A percentile compares a stretch with the other conserved stretches of the same genome.
These are phyloP conservation scores for Aechmea fasciata DNA, from an alignment of 176 grass and related monocot species.

Conservation along the genomic window DNA sequence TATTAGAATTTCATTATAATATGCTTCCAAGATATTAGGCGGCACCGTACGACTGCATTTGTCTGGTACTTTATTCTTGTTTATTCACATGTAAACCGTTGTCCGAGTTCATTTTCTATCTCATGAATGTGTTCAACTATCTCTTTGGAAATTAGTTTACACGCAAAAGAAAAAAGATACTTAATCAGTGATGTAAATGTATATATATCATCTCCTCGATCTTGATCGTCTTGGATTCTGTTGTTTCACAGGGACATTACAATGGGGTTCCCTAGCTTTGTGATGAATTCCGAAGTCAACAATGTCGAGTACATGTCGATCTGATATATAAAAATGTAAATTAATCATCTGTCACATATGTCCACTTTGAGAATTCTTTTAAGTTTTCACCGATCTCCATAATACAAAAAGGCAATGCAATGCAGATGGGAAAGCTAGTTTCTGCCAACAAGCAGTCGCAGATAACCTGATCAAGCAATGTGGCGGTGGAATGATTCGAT, in stretches of 20 bases:
- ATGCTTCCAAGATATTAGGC: too few relatives aligned
- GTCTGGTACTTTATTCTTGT: too few relatives aligned
- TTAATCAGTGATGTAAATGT: neutral
- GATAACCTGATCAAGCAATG: too few relatives aligned
- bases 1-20: neutral
- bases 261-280: constrained; percentile 53
- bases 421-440: neutral
- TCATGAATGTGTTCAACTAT: too few relatives aligned
- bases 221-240: neutral
- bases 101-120: too few relatives aligned
- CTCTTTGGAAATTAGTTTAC: too few relatives aligned
- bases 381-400: neutral
- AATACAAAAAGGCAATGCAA: neutral
- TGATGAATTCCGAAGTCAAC: constrained; percentile 34
- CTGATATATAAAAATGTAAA: neutral
- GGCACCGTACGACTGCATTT: too few relatives aligned
- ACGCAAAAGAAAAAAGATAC: too few relatives aligned
- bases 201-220: constrained; percentile 10
- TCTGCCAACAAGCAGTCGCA: neutral
- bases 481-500: too few relatives aligned
- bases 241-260: constrained; percentile 49
- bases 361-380: neutral
- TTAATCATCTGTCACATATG: neutral
- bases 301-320: constrained; percentile 14
- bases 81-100: too few relatives aligned